phyloP scores from a whole-genome alignment of 495 filamentous ascomycete genomes.

The Poronia punctata region DNA sequence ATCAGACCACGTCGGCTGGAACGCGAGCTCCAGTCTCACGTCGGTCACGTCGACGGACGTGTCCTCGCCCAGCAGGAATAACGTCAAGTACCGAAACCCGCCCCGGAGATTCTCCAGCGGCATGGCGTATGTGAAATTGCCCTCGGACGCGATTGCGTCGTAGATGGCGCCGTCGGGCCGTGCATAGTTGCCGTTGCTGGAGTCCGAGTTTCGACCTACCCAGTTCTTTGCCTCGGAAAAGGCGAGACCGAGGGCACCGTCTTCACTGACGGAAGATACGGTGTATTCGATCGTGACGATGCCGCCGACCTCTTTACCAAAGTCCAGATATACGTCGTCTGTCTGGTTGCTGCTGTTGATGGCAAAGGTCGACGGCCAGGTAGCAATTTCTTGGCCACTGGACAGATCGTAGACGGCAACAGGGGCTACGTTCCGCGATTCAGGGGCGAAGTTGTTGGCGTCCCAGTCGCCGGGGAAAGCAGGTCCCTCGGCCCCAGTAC shows the following conservation, averaged over 20 bases:
- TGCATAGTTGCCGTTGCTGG: constrained; percentile 47
- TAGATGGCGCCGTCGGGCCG: constrained; percentile 49
- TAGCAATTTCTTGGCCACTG: constrained; percentile 23
- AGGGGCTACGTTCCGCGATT: constrained; percentile 47
- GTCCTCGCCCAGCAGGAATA: constrained; percentile 40
- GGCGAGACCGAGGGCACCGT: constrained; percentile 49
- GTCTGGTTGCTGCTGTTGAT: constrained; percentile 39
- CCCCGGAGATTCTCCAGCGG: constrained; percentile 48
- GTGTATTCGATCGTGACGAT: constrained; percentile 45
- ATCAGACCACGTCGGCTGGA: constrained; percentile 61
- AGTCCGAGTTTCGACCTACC: constrained; percentile 55
- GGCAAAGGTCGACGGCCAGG: constrained; percentile 23
- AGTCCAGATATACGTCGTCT: constrained; percentile 49
- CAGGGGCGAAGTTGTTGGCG: constrained; percentile 51
- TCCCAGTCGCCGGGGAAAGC: constrained; percentile 59
- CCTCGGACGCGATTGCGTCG: constrained; percentile 40
- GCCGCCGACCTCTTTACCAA: constrained; percentile 53
- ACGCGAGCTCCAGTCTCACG: constrained; percentile 44
- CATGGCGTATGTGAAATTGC: constrained; percentile 41
- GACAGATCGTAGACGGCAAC: constrained; percentile 35
- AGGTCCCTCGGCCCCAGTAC: constrained; percentile 41
- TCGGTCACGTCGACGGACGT: constrained; percentile 34
- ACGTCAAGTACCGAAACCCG: constrained; percentile 55
- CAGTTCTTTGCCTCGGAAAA: constrained; percentile 58
- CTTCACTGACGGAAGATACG: constrained; percentile 25